Base-by-base conservation (phyloP, 2,329 filamentous ascomycete genomes). In the Pochonia chlamydosporia region DNA sequence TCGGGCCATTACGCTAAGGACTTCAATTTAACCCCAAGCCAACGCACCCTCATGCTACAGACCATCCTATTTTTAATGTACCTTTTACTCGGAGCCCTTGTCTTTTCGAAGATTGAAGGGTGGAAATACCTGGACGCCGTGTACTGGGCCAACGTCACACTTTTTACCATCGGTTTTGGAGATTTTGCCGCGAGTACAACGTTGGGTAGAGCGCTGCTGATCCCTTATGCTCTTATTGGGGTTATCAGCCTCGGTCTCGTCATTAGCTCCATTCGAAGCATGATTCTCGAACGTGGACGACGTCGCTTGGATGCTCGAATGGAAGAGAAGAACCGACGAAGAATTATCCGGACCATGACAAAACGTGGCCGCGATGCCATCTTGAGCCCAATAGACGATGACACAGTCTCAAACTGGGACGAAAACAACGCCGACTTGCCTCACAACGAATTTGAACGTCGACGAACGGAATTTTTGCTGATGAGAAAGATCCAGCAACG, bases 41-140 rank as follows among this genome's bases (percentile, higher is more conserved):
- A 96, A 64, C 79, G 91, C 9, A 96, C 89, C 0, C 71, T 96
- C 20, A 96, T 96, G 73, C 68, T 96, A 24, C 91, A 96, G 65
- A 95, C 89, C 1, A 95, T 95, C 65, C 71, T 87, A 47, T 88
- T 95, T 60, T 83, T 95, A 44, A 68, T 88, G 41, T 96, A 93
- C 72, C 71, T 96, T 0, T 81, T 87, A 0, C 66, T 89, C 2
- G 91, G 91, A 1, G 89, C 85, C 1, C 78, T 84, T 0, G 69
- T 95, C 0, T 96, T 93, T 59, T 80, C 81, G 5, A 71, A 71
- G 2, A 75, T 93, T 3, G 85, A 95, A 51, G 75, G 68, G 3
- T 93, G 90, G 83, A 70, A 74, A 18, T 96, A 85, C 59, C 79
- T 88, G 1, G 88, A 96, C 57, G 81, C 82, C 3, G 71, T 91